Evolutionary conservation across 345 rosid species (phyloP), one percentile per base, ranked within the genome.

Genomic region (Luvunga scandens): DNA sequence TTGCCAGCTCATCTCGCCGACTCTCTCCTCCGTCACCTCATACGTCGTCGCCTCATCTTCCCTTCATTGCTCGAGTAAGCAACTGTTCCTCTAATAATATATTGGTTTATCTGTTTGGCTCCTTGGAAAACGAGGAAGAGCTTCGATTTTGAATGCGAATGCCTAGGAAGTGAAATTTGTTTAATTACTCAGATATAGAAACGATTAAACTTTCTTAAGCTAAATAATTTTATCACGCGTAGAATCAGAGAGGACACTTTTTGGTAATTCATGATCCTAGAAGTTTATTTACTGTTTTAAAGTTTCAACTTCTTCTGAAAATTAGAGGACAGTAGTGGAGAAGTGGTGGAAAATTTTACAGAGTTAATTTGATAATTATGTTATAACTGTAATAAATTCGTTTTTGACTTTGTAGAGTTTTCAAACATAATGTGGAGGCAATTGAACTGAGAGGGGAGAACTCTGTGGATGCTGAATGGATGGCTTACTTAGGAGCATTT

Each of bases 21-120:
- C 72, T 86, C 91, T 73, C 89, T 96, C 55, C 82, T 96, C 83
- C 89, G 81, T 38, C 85, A 81, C 65, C 98, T 96, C 79, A 83
- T 80, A 80, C 89, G 5, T 24, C 93, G 91, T 73, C 89, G 91
- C 80, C 92, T 94, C 71, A 95, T 96, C 77, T 92, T 77, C 72
- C 99, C 99, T 78, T 92, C 98, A 71, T 82, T 96, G 79, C 97
- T 96, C 77, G 98, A 91, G 99, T 95, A 87, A 66, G 76, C 27
- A 10, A 72, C 63, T 79, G 4, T 1, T 39, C 60, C 25, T n/a
- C 6, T 38, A 34, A 12, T 2, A 34, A 57, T 13, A 50, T 7
- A 1, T n/a, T 4, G 64, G 42, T 38, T 38, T 53, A 27, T 19
- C 33, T 5, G 60, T 34, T 50, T 45, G 38, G 27, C 24, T 66